phyloP scores from a whole-genome alignment of 768 basidiomycete species.

The Collybia mongolica region DNA sequence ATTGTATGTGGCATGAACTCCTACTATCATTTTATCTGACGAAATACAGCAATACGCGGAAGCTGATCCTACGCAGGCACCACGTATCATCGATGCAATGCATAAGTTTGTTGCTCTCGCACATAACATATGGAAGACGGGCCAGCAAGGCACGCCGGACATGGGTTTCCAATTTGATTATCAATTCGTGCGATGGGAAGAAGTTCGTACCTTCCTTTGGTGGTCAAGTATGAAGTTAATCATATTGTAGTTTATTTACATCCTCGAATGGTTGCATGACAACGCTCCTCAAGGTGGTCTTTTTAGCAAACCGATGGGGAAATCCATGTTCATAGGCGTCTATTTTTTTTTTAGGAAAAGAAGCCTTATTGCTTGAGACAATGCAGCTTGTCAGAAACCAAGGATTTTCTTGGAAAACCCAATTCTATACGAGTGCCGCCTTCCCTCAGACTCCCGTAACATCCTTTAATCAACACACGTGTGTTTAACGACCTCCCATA shows the following conservation, averaged over 20 bases:
- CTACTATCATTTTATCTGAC: too few species aligned
- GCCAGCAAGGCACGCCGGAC: slow-evolving; percentile 30
- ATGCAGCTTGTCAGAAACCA: slow-evolving; percentile 38
- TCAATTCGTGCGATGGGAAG: slow-evolving; percentile 42
- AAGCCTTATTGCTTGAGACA: slow-evolving; percentile 33
- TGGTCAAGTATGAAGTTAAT: too few species aligned
- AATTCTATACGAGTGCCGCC: slow-evolving; percentile 34
- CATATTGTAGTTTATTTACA: slow-evolving; percentile 28
- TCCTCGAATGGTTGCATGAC: slow-evolving; percentile 39
- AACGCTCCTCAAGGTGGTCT: slow-evolving; percentile 34
- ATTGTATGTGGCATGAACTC: slow-evolving; percentile 22
- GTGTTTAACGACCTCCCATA: slow-evolving; percentile 6
- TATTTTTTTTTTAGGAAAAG: slow-evolving; percentile 24
- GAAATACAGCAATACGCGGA: slow-evolving; percentile 39
- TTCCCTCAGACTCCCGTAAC: slow-evolving; percentile 34
- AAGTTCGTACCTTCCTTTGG: slow-evolving; percentile 18
- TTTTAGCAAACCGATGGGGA: background rate
- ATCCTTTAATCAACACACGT: slow-evolving; percentile 30
- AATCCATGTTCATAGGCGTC: background rate
- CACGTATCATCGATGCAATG: slow-evolving; percentile 36
- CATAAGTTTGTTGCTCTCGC: slow-evolving; percentile 32
- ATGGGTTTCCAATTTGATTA: slow-evolving; percentile 42
- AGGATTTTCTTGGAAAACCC: slow-evolving; percentile 40
- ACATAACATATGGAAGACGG: slow-evolving; percentile 33
- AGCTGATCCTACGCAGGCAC: slow-evolving; percentile 33